These are phyloP conservation scores for Coemansia sp. DNA, from an alignment of 192 early-diverging fungal species.

Conservation along the genomic window DNA sequence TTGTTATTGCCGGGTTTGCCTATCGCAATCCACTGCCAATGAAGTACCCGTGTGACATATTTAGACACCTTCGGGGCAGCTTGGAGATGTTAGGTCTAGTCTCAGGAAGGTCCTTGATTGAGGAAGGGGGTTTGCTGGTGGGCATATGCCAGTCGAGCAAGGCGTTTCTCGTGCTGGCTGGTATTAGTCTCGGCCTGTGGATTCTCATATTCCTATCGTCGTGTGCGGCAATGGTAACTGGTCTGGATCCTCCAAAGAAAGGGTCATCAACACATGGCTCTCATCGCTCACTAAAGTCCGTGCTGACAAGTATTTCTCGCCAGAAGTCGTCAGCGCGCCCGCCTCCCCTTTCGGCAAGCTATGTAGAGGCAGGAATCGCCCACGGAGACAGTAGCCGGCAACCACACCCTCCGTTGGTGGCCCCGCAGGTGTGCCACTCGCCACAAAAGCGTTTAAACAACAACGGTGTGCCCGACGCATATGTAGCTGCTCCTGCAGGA, in stretches of 20 bases:
- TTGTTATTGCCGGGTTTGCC: slow-evolving; percentile 46
- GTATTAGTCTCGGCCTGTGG: slow-evolving; percentile 43
- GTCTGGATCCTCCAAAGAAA: slow-evolving; percentile 25
- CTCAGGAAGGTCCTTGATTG: slow-evolving; percentile 40
- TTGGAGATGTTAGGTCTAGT: slow-evolving; percentile 36
- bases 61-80: slow-evolving; percentile 29
- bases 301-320: background rate
- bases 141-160: slow-evolving; percentile 53
- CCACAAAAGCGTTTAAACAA: background rate
- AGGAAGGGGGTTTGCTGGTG: slow-evolving; percentile 44
- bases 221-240: slow-evolving; percentile 34
- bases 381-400: background rate
- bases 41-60: slow-evolving; percentile 48
- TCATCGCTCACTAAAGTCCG: slow-evolving; percentile 11
- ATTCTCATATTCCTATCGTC: slow-evolving; percentile 34
- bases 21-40: slow-evolving; percentile 51
- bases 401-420: background rate
- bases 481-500: background rate
- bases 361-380: background rate
- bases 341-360: background rate
- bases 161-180: slow-evolving; percentile 42
- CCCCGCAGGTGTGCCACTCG: background rate
- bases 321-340: background rate
- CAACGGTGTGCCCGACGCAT: background rate
- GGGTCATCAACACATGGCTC: slow-evolving; percentile 6